Evolutionary conservation across 2,329 filamentous ascomycete species (phyloP).

Genomic region (Exophiala spinifera): DNA sequence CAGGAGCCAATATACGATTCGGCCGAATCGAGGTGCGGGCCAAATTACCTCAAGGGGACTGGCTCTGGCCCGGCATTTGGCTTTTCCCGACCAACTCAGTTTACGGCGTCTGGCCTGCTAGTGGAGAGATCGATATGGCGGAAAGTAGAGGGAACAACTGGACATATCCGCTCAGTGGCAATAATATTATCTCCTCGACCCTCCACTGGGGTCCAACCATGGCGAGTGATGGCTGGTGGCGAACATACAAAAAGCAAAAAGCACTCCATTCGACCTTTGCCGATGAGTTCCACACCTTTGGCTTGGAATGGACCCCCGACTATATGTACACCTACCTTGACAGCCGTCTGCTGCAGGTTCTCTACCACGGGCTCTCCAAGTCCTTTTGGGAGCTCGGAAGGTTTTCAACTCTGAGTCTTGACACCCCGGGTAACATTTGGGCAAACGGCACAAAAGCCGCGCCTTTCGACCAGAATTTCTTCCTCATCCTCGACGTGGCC

Average conservation of each 20-base stretch:
- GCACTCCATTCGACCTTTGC: constrained; percentile 26
- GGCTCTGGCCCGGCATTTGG: constrained; percentile 54
- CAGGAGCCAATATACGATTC: constrained; percentile 48
- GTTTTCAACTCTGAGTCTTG: constrained; percentile 41
- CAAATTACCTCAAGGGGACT: constrained; percentile 53
- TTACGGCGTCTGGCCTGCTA: constrained; percentile 52
- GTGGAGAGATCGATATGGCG: constrained; percentile 55
- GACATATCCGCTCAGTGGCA: constrained; percentile 40
- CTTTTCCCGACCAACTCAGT: constrained; percentile 50
- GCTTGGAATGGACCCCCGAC: constrained; percentile 52
- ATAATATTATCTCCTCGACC: constrained; percentile 44
- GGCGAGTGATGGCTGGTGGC: no score
- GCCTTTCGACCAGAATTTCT: constrained; percentile 54
- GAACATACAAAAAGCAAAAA: constrained; percentile 30
- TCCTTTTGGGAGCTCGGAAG: constrained; percentile 41
- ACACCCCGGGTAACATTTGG: constrained; percentile 44
- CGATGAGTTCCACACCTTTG: constrained; percentile 50
- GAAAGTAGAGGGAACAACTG: constrained; percentile 49
- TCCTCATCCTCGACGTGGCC: constrained; percentile 52
- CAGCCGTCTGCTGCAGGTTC: constrained; percentile 26
- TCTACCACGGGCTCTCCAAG: constrained; percentile 31
- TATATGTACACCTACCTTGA: constrained; percentile 56
- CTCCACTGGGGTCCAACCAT: constrained; percentile 46
- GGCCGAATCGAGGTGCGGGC: constrained; percentile 55
- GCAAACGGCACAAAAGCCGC: constrained; percentile 42